Percentiles rank a stretch among this genome's conserved stretches.
These are phyloP conservation scores for Trypanosoma platydactyli DNA, from an alignment of 208 protist species.

Conservation along the genomic window DNA sequence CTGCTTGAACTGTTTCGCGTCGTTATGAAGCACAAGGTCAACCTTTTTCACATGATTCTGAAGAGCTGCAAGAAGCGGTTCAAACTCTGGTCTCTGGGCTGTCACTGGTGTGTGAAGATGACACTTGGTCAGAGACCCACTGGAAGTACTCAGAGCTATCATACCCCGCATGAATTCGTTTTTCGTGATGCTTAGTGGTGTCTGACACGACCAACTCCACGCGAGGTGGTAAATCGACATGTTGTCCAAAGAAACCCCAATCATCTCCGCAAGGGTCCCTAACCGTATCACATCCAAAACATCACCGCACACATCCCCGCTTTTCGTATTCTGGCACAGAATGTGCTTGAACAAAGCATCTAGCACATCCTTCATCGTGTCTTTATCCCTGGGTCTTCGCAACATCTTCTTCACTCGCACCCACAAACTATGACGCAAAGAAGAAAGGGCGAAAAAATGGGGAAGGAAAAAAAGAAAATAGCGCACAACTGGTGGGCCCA, in stretches of 20 bases:
- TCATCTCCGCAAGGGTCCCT: slow-evolving; percentile 38
- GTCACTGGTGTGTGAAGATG: too few relatives aligned
- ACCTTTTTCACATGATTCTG: slow-evolving; percentile 4
- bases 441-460: neutral
- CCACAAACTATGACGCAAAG: neutral
- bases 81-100: slow-evolving; percentile 5
- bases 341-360: slow-evolving; percentile 14
- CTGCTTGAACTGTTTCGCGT: slow-evolving; percentile 20
- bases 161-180: slow-evolving; percentile 47
- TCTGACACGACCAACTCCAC: slow-evolving; percentile 34
- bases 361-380: neutral
- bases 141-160: neutral
- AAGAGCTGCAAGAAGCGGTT: slow-evolving; percentile 13
- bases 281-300: slow-evolving; percentile 53
- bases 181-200: slow-evolving; percentile 46
- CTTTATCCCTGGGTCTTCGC: neutral
- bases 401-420: neutral
- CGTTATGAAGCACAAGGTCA: slow-evolving; percentile 14
- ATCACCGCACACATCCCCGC: slow-evolving; percentile 1
- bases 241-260: slow-evolving; percentile 52
- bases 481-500: neutral
- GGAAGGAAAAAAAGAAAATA: slow-evolving; percentile 8
- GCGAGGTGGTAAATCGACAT: slow-evolving; percentile 68
- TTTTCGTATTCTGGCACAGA: neutral
- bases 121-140: neutral